Base-by-base conservation (phyloP, 352 stramenopile species). In the Globisporangium recalcitrans region DNA sequence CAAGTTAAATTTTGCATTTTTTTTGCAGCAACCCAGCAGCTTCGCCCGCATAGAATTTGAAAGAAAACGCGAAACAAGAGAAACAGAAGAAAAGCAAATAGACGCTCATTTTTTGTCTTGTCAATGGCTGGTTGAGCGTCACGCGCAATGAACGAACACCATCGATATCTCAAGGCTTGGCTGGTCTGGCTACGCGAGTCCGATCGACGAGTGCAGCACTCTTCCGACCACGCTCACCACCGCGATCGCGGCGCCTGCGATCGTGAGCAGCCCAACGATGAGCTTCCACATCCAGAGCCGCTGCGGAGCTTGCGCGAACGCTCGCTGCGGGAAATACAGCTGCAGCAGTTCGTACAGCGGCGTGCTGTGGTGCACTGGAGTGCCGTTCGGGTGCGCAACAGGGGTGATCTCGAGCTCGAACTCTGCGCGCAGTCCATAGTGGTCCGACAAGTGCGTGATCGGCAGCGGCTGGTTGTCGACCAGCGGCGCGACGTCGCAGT, bases 361-460 rank as follows among this genome's bases (percentile, higher is more conserved):
- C 59, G 77, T 71, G 29, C 67, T 65, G 27, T 29, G 54, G 13
- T 56, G 66, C 22, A 67, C 63, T 7, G 65, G 62, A 38, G 61
- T 56, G 16, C 80, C 78, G 64, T 87, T 72, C 14, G 82, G 78
- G 9, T 64, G 67, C 27, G 72, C 64, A n/a, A 91, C 62, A 0
- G 64, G 65, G 11, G 69, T 61, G 22, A 73, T 69, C 60, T 86
- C 69, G 4, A 93, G 62, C 54, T 70, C 54, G 53, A 93, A 88
- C 31, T 78, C 66, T 1, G 77, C 77, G 10, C 64, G 67, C 47
- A 93, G 58, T 3, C 74, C 85, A 52, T 91, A 93, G 58, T 93
- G 85, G 55, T 93, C 85, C 5, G 85, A 93, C 63, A 93, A 64
- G 57, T 93, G 80, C 32, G 85, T 89, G 70, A 93, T 80, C 21